Base-by-base conservation (phyloP, 192 early-diverging fungal genomes). In the Chytriomyces confervae region DNA sequence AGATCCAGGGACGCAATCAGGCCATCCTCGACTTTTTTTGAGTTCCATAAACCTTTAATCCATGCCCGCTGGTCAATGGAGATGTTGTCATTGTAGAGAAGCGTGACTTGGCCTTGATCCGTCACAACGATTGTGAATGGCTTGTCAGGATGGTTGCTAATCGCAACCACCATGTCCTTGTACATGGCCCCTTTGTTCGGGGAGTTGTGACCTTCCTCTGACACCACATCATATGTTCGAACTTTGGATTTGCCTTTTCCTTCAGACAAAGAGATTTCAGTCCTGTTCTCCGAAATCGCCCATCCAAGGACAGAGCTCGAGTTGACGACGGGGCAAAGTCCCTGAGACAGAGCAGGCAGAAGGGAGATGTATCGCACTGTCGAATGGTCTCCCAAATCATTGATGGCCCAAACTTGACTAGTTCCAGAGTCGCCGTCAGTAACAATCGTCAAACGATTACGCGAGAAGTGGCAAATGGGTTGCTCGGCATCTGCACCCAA, bases 301-400 rank as follows among this genome's bases (percentile, higher is more conserved):
- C 78, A 79, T n/a, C 72, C 78, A n/a, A 68, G 29, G 16, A 24
- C 27, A 3, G 7, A 45, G 10, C 29, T 13, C 23, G 72, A 50
- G 43, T 48, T 75, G 75, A 66, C 57, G 9, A 79, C 47, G 16
- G 78, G 78, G 7, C 27, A 46, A 43, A 79, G 24, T 5, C 64
- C 72, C 44, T 79, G 78, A 9, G 50, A 16, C 5, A 79, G n/a
- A 5, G 71, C 72, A n/a, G 78, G 78, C 7, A 79, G 53, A 16
- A 79, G 13, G 8, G 72, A 75, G 45, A 53, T 44, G 65, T 74
- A 79, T 16, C 69, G 50, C 1, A 75, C 62, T 16, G 78, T 75
- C 13, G 78, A 79, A 75, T 79, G 78, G 64, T 79, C 78, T 46
- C 78, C 78, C 24, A 79, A 62, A 49, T 79, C 78, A 53, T 71